Base-by-base conservation (phyloP, 139 green algal genomes). In the Micromonas pusilla region DNA sequence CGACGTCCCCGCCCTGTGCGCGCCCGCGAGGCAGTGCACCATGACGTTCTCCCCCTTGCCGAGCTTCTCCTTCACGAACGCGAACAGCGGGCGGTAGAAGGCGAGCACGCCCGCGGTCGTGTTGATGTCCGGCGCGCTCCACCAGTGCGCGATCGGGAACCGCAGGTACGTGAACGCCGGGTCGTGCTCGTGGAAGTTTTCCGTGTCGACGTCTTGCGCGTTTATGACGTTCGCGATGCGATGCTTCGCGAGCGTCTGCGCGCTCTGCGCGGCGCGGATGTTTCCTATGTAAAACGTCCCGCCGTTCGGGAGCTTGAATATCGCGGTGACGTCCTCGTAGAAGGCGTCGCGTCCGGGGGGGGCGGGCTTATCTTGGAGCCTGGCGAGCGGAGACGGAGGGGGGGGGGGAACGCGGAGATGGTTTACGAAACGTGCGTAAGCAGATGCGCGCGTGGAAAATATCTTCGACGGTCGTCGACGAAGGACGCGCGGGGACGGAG, bases 21-120 rank as follows among this genome's bases (percentile, higher is more conserved):
- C 72, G 30, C 72, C 72, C 28, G 72, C 72, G 9, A 79, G 72
- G 57, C 72, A 79, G 72, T 79, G 72, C 57, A 79, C 57, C 52
- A 79, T 54, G 5, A 79, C 72, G 52, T 53, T 79, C 31, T 79
- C 20, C 19, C 72, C 72, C 52, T 70, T 26, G 52, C 34, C 21
- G 19, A 70, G 25, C 26, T 39, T 45, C 72, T 70, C 33, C 31
- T 66, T 53, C 30, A 79, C 57, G 57, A 79, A 79, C 52, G 53
- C 54, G 37, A 79, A 70, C 28, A 72, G 31, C 31, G 53, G 53
- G 6, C 39, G 23, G 26, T 36, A 52, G 39, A 71, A 79, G 21
- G 26, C 26, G 23, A 25, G 70, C n/a, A 77, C 23, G 21, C 26
- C 32, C 30, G n/a, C 52, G 13, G 23, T 4, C 33, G 66, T 54